Conservation (phyloP, 2,329 filamentous ascomycete species). For the Lachnellula hyalina region DNA sequence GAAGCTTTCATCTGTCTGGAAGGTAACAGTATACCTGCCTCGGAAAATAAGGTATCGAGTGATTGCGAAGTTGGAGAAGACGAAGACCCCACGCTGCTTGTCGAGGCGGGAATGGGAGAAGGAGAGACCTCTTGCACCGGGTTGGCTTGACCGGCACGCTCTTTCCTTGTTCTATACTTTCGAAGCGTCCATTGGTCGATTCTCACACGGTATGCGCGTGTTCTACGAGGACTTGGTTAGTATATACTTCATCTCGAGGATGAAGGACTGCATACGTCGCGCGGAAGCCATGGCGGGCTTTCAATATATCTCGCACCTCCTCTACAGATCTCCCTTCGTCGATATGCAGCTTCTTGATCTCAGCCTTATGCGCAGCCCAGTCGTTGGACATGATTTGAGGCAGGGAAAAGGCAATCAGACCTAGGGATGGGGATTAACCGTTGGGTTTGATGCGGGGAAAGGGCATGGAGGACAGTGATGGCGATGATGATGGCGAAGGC, state of each 20-base stretch:
- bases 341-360: constrained; percentile 13
- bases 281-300: constrained; percentile 5
- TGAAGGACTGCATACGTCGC: constrained; percentile 10
- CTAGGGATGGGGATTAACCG: not conserved
- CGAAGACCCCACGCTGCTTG: not conserved
- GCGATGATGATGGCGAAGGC: no score
- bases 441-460: not conserved
- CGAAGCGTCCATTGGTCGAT: constrained; percentile 16
- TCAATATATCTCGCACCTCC: constrained; percentile 11
- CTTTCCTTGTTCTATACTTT: constrained; percentile 10
- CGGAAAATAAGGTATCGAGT: not conserved
- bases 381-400: constrained; percentile 10
- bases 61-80: not conserved
- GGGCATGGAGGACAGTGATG: no score
- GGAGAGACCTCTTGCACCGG: not conserved
- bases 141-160: not conserved
- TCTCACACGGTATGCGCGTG: constrained; percentile 15
- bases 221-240: constrained; percentile 1
- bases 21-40: not conserved
- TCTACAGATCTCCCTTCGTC: constrained; percentile 6
- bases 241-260: not conserved
- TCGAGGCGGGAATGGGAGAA: not conserved
- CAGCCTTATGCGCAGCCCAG: constrained; percentile 11
- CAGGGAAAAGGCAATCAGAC: not conserved
- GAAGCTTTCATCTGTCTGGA: constrained; percentile 1